Conservation (phyloP, 2,329 filamentous ascomycete species). For the Hymenoscyphus fraxineus region DNA sequence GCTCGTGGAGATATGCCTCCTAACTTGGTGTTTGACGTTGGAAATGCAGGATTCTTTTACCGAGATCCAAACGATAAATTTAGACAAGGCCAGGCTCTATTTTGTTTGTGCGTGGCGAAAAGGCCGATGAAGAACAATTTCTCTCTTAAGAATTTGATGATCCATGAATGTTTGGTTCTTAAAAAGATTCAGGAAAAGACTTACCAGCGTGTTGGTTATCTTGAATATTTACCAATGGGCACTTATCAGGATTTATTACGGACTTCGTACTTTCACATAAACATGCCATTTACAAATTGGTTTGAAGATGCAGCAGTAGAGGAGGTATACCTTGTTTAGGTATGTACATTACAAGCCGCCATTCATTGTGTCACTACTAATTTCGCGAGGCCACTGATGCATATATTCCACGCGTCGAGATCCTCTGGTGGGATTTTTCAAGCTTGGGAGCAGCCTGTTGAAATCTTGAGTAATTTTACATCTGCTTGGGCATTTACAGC, state of each 20-base stretch:
- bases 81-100: background rate
- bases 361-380: too few relatives aligned
- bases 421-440: too few relatives aligned
- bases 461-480: too few relatives aligned
- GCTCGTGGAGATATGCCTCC: background rate
- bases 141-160: background rate
- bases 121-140: background rate
- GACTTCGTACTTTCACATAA: background rate
- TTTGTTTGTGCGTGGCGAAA: background rate
- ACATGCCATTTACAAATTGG: background rate
- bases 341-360: background rate
- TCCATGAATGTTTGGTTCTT: background rate
- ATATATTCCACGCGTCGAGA: too few relatives aligned
- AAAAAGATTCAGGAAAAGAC: background rate
- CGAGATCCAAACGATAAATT: background rate
- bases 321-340: background rate
- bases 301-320: background rate
- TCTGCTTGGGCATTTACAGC: too few relatives aligned
- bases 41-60: background rate
- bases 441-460: too few relatives aligned
- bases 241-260: background rate
- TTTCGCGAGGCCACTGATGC: too few relatives aligned
- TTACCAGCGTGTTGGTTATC: background rate
- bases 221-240: background rate
- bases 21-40: background rate